A percentile compares a stretch with the other conserved stretches of the same genome.
phyloP scores from a whole-genome alignment of 306 rosid species.

The Luffa aegyptiaca region DNA sequence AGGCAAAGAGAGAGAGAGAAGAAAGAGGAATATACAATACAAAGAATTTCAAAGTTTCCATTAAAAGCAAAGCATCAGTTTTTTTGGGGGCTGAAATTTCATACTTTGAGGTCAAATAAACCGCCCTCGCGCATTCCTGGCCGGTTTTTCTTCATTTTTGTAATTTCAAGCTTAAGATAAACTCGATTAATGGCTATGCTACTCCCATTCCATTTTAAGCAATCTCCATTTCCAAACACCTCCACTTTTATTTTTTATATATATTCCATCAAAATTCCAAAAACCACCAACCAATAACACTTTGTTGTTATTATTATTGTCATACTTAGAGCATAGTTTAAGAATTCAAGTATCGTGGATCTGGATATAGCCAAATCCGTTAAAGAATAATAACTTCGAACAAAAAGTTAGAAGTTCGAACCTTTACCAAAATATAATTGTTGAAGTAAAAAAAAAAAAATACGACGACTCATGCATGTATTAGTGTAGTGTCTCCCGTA shows the following conservation, averaged over 20 bases:
- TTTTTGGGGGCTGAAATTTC: neutral
- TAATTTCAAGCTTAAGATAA: slow-evolving; percentile 5
- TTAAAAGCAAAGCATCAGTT: slow-evolving; percentile 5
- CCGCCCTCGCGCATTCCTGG: neutral
- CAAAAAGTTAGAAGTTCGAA: too few relatives aligned
- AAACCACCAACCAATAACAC: neutral
- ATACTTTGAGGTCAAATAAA: neutral
- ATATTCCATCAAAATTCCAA: neutral
- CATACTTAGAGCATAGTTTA: too few relatives aligned
- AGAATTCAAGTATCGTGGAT: too few relatives aligned
- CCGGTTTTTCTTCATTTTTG: neutral
- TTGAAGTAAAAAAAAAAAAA: too few relatives aligned
- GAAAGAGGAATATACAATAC: neutral
- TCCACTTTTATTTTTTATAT: neutral
- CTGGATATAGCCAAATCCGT: too few relatives aligned
- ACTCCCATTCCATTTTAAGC: neutral
- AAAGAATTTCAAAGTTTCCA: slow-evolving; percentile 1
- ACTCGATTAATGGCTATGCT: neutral
- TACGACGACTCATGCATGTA: too few relatives aligned
- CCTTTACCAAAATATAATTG: too few relatives aligned
- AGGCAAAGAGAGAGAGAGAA: neutral
- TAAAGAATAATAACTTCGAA: too few relatives aligned
- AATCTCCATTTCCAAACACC: neutral
- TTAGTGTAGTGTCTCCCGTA: too few relatives aligned
- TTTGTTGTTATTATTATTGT: neutral